A percentile compares a stretch with the other conserved stretches of the same genome.
These are phyloP conservation scores for Boletus speciosus DNA, from an alignment of 768 basidiomycete species.

Conservation along the genomic window DNA sequence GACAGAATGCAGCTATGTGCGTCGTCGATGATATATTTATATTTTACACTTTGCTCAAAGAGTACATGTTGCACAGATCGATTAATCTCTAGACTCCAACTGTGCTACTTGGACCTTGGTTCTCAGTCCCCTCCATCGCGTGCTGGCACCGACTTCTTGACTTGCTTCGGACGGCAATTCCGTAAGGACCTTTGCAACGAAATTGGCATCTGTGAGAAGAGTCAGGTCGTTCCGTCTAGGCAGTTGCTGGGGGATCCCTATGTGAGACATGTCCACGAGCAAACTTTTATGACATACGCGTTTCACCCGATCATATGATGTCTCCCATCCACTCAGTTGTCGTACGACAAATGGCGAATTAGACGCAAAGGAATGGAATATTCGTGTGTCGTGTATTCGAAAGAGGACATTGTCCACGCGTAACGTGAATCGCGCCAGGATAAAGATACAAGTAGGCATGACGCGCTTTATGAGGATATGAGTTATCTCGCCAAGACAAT, in stretches of 20 bases:
- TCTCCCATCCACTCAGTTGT: conserved; percentile 89
- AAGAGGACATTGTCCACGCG: conserved; percentile 95
- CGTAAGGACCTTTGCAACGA: conserved; percentile 69
- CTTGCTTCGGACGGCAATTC: conserved; percentile 57
- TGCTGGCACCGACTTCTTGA: conserved; percentile 63
- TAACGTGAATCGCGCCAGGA: conserved; percentile 86
- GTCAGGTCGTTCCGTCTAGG: conserved; percentile 78
- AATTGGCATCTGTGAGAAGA: conserved; percentile 83
- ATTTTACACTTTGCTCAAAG: background rate
- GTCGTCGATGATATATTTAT: background rate
- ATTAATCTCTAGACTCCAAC: conserved; percentile 10
- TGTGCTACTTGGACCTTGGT: conserved; percentile 54
- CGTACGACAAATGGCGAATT: conserved; percentile 62
- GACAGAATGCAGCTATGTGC: too few relatives aligned
- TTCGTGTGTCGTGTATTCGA: conserved; percentile 80
- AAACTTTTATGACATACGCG: conserved; percentile 43
- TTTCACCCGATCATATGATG: conserved; percentile 78
- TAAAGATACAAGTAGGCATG: conserved; percentile 93
- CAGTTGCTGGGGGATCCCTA: conserved; percentile 44
- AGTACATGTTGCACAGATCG: background rate
- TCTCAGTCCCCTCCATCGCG: conserved; percentile 83
- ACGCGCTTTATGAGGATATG: conserved; percentile 61
- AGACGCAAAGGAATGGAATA: conserved; percentile 80
- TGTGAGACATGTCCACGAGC: background rate
- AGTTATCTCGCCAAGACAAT: background rate